Base-by-base conservation (phyloP, 345 rosid species). In the Salix udensis region DNA sequence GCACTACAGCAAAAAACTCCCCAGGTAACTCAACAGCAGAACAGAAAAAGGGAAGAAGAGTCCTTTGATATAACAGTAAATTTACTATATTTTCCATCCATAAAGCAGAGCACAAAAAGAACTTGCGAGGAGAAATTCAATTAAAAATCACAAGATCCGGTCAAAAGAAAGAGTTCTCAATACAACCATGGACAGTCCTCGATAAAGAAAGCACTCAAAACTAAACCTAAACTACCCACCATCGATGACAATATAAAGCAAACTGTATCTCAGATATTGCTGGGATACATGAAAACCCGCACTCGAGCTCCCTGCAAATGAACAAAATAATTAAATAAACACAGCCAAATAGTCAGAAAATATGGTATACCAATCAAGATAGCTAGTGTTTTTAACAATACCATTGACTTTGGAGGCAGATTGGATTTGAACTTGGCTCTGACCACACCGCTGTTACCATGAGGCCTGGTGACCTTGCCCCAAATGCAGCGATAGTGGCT, bases 401-500 rank as follows among this genome's bases (percentile, higher is more conserved):
- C 64, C 64, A 58, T 58, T n/a, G 64, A 58, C 64, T 58, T 58
- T 3, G 64, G 64, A 58, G 64, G 64, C 28, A 58, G 28, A n/a
- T 58, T 58, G 64, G 64, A 58, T n/a, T 23, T 58, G 64, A 58
- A 58, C 28, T 58, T 58, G 28, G 64, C 64, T 58, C 64, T 58
- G 2, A 58, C 64, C 9, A 58, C 64, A 58, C 64, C 64, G 14
- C 64, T 58, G 28, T 58, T 58, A n/a, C 64, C 64, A 58, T 58
- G 64, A n/a, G 64, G 64, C 64, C 64, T 58, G 14, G 28, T 58
- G 64, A 58, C 64, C 64, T 58, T 58, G 64, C 64, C 64, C 64
- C 64, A 58, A 3, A 58, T 58, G 28, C 64, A 58, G 28, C 64
- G 64, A 23, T 58, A 58, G 24, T 58, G 64, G 28, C 14, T 9